Evolutionary conservation across 257 asterid genomes (phyloP), one percentile per base, ranked within the genome.

Genomic region (Lycium barbarum): DNA sequence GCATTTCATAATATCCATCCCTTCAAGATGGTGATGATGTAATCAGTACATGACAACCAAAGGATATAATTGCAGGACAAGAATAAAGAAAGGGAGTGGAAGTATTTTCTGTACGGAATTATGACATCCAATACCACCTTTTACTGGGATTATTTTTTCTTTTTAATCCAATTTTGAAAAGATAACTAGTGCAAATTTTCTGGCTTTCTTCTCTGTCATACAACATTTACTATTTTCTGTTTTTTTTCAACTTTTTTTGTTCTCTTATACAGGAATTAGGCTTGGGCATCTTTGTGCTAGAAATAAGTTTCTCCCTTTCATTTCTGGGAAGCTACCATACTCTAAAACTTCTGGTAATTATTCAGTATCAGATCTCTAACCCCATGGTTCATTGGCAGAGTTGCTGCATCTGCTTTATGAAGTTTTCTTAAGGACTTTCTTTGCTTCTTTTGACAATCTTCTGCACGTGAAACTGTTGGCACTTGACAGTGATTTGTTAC

Each of bases 251-350:
- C 83, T 82, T 9, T 6, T 36, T 63, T 59, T 57, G 67, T 80
- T 58, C 83, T 4, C 70, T 83, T 83, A 18, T 84, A 84, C 91
- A 91, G 95, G 97, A 83, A 17, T 81, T 63, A 89, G 88, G 86
- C 91, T 89, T 26, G 94, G 90, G 65, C 90, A 84, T 66, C 83
- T 93, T 55, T 79, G 83, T 80, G 96, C 93, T 45, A 86, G 86
- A 83, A 88, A 87, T 81, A 94, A 91, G 84, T 87, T 93, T 87
- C 87, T 93, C 67, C 68, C 81, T 53, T 88, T 88, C 84, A 89
- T 85, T 83, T 87, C 93, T 83, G 92, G 90, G 88, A 90, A 83
- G 85, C 83, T 83, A 33, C 87, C 90, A 35, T 86, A 68, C 86
- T 86, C 91, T 79, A 89, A 88, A 86, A 78, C 87, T 57, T 57